phyloP scores from a whole-genome alignment of 345 rosid genomes.

The Corchorus olitorius region DNA sequence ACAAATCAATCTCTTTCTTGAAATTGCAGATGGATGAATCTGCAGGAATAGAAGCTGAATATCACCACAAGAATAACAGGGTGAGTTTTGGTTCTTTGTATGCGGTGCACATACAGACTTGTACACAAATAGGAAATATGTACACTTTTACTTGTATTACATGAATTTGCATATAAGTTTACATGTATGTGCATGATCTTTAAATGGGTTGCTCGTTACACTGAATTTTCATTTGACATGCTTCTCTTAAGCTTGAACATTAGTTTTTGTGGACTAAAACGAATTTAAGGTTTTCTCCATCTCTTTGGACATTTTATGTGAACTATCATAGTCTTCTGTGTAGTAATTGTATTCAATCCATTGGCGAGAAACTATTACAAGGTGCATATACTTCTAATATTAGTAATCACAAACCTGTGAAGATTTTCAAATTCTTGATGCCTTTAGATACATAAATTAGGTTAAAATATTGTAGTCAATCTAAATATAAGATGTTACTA shows the following conservation, averaged over 20 bases:
- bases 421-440: background rate
- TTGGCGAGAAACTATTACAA: background rate
- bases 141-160: background rate
- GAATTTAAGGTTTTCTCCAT: background rate
- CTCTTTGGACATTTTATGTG: background rate
- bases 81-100: constrained; percentile 34
- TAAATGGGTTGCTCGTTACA: background rate
- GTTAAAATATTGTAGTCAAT: background rate
- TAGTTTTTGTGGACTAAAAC: background rate
- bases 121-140: background rate
- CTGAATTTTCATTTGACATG: background rate
- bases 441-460: background rate
- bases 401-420: background rate
- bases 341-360: background rate
- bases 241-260: background rate
- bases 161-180: background rate
- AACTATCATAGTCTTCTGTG: background rate
- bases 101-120: background rate
- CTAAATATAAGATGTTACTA: background rate
- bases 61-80: constrained; percentile 91
- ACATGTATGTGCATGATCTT: background rate
- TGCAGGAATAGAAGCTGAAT: constrained; percentile 92
- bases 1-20: constrained; percentile 16
- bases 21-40: constrained; percentile 83
- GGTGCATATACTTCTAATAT: background rate